phyloP scores from a whole-genome alignment of 2,329 filamentous ascomycete species.

The Colletotrichum horii region DNA sequence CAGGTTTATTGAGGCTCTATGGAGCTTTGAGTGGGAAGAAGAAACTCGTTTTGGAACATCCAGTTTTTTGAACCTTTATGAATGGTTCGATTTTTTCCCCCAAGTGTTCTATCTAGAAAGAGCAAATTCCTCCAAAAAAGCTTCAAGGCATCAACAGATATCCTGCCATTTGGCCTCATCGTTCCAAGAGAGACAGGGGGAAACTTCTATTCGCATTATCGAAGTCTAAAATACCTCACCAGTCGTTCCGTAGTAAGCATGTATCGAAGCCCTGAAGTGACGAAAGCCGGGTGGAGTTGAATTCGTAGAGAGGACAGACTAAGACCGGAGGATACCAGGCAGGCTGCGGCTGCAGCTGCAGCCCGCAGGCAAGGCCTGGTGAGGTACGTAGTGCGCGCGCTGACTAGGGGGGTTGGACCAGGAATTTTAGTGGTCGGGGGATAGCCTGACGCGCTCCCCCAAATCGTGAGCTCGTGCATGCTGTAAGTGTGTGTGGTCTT shows the following conservation, averaged over 20 bases:
- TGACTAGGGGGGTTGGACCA: not conserved
- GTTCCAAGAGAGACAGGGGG: not conserved
- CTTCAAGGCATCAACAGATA: not conserved
- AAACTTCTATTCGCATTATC: not conserved
- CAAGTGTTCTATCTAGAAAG: not conserved
- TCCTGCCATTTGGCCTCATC: not conserved
- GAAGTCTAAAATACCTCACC: not conserved
- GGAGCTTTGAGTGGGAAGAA: not conserved
- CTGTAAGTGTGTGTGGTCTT: conserved; percentile 8
- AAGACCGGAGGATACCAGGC: not conserved
- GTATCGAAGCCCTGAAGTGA: not conserved
- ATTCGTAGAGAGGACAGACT: not conserved
- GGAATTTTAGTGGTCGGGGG: conserved; percentile 11
- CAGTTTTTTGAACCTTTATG: not conserved
- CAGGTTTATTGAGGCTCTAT: not conserved
- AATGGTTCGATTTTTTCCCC: too few relatives aligned
- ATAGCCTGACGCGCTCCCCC: conserved; percentile 17
- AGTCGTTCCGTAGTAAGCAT: not conserved
- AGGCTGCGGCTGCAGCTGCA: not conserved
- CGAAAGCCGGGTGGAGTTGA: not conserved
- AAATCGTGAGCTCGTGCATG: conserved; percentile 18
- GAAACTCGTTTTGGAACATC: not conserved
- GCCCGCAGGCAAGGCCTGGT: not conserved
- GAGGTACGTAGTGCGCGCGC: not conserved
- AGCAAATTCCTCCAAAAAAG: not conserved